Evolutionary conservation across 345 rosid genomes (phyloP).

Genomic region (Acer yangbiense): DNA sequence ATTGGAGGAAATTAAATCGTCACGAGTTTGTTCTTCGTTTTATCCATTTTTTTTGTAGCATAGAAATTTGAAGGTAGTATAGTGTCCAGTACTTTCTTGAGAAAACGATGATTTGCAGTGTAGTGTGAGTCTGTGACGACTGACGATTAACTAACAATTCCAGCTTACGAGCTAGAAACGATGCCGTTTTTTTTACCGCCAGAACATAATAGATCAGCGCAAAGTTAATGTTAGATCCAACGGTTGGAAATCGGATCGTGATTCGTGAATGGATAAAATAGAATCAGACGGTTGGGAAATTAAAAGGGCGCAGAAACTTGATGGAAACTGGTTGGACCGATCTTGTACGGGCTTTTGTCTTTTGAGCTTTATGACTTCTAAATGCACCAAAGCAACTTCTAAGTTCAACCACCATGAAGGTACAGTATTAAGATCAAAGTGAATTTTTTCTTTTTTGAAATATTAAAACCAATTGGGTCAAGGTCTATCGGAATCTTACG

Average conservation of each 20-base stretch:
- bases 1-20: not conserved
- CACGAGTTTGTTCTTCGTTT: not conserved
- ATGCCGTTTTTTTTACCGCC: not conserved
- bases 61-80: not conserved
- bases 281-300: no score
- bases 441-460: no score
- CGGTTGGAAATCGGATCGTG: no score
- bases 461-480: no score
- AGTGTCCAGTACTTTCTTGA: not conserved
- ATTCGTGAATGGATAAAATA: no score
- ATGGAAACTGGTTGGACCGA: no score
- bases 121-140: no score
- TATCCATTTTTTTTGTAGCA: not conserved
- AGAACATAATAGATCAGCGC: not conserved
- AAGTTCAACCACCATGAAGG: not conserved
- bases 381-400: not conserved
- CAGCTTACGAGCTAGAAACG: not conserved
- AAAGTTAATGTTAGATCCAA: no score
- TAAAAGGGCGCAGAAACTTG: no score
- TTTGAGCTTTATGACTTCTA: not conserved
- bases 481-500: no score
- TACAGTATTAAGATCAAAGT: no score
- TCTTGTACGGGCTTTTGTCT: not conserved
- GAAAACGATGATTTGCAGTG: not conserved
- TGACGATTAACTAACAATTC: not conserved